Evolutionary conservation across 257 asterid species (phyloP), one percentile per base, ranked within the genome.

Genomic region (Forsythia suspensa): DNA sequence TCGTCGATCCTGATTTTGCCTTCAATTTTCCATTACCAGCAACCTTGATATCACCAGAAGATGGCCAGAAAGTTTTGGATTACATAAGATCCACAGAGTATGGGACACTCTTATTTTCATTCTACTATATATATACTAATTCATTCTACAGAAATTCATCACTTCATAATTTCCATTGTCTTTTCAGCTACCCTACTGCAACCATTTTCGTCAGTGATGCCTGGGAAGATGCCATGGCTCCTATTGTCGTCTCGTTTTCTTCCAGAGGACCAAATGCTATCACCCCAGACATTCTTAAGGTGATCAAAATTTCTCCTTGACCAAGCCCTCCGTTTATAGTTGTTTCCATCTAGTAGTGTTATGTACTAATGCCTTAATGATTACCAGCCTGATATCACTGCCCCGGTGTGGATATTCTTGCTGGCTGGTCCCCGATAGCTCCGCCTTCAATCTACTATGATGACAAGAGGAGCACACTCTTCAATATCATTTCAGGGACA

Each of bases 351-450:
- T 51, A 4, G n/a, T 51, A 10, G 70, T 42, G 74, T 34, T 46
- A 42, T 7, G 16, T 24, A 29, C 52, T 21, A 6, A 74, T 55
- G 4, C 38, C 38, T 75, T 13, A 15, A 11, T 36, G 67, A 41
- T 13, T 57, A 29, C 55, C 82, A 87, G 91, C 91, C 91, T 67
- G 90, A 88, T 71, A 75, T 88, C 69, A 84, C 88, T 3, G 90
- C 91, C 46, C 91, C 3, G 91, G 91, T 9, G 89, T 88, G 77
- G 89, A 88, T 78, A 88, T 88, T 80, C 90, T 88, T 2, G 91
- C 91, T 8, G 91, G 87, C 40, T 88, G 91, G 91, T 88, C 89
- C 18, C 89, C 89, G 0, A 1, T 77, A 13, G 65, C 91, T 12
- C 82, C 91, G 5, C 68, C 88, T 3, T 74, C 86, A 2, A 48